Conservation (phyloP, 129 eudicot species). For the Erigeron canadensis region DNA sequence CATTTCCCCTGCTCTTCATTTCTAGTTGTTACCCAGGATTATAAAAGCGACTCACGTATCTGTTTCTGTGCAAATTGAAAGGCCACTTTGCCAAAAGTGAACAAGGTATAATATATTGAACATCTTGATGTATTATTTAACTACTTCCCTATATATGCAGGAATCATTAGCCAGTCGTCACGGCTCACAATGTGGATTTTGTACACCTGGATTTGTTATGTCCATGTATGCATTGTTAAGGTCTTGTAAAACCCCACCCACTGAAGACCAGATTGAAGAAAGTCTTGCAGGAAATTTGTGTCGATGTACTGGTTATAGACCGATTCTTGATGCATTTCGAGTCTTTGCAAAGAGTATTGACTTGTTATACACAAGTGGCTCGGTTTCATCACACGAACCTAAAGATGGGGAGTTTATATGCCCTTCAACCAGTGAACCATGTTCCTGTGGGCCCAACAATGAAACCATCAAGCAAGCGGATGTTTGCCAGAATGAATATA, state of each 20-base stretch:
- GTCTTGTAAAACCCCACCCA: slow-evolving; percentile 74
- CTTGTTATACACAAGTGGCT: slow-evolving; percentile 51
- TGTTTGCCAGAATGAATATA: slow-evolving; percentile 22
- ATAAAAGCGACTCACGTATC: too few relatives aligned
- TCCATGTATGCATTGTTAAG: slow-evolving; percentile 90
- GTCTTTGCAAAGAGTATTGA: slow-evolving; percentile 89
- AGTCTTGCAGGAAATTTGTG: slow-evolving; percentile 95
- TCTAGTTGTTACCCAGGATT: too few relatives aligned
- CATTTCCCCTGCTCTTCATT: too few relatives aligned
- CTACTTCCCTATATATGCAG: slow-evolving; percentile 34
- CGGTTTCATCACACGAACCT: slow-evolving; percentile 26
- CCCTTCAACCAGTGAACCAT: slow-evolving; percentile 96
- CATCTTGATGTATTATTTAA: slow-evolving; percentile 1
- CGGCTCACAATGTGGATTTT: slow-evolving; percentile 98
- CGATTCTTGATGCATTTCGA: slow-evolving; percentile 92
- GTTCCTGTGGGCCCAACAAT: slow-evolving; percentile 68
- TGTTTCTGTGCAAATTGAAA: too few relatives aligned
- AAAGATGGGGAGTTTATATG: slow-evolving; percentile 58
- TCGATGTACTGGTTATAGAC: slow-evolving; percentile 96
- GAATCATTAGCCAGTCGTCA: slow-evolving; percentile 78
- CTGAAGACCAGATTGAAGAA: slow-evolving; percentile 87
- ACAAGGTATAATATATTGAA: background rate
- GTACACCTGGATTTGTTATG: slow-evolving; percentile 98
- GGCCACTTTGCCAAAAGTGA: background rate
- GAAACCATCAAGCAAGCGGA: slow-evolving; percentile 25